These are phyloP conservation scores for Eucalyptus albens DNA, from an alignment of 345 rosid genomes.

Conservation along the genomic window DNA sequence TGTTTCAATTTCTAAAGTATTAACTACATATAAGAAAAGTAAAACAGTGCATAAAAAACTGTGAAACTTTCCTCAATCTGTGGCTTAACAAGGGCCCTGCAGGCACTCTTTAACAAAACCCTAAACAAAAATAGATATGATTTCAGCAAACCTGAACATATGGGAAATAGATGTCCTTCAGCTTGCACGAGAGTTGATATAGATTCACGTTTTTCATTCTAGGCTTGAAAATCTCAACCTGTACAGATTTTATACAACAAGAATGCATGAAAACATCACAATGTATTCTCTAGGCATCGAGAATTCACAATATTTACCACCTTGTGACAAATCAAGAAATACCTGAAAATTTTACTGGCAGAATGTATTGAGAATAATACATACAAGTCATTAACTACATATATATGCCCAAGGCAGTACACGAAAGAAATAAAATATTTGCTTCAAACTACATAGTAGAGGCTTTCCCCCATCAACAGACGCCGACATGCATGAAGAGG, in stretches of 20 bases:
- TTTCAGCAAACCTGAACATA: constrained; percentile 50
- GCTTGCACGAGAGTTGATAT: constrained; percentile 44
- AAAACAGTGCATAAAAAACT: not conserved
- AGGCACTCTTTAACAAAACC: not conserved
- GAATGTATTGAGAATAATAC: not conserved
- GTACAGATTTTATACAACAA: not conserved
- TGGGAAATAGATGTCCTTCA: constrained; percentile 83
- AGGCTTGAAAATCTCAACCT: constrained; percentile 57
- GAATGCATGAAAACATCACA: not conserved
- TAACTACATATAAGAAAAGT: not conserved
- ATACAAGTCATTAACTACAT: not conserved
- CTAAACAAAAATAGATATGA: not conserved
- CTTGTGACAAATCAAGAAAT: not conserved
- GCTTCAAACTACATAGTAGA: not conserved
- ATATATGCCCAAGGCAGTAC: not conserved
- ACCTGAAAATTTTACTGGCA: not conserved
- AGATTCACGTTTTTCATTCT: constrained; percentile 14
- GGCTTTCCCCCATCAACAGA: not conserved
- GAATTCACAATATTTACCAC: not conserved
- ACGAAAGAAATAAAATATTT: not conserved
- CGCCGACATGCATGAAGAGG: not conserved
- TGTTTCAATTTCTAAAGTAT: not conserved
- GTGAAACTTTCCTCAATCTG: not conserved
- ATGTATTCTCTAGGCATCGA: not conserved
- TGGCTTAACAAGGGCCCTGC: not conserved